Evolutionary conservation across 106 monocot genomes (phyloP), one percentile per base, ranked within the genome.

Genomic region (Agapanthus africanus): DNA sequence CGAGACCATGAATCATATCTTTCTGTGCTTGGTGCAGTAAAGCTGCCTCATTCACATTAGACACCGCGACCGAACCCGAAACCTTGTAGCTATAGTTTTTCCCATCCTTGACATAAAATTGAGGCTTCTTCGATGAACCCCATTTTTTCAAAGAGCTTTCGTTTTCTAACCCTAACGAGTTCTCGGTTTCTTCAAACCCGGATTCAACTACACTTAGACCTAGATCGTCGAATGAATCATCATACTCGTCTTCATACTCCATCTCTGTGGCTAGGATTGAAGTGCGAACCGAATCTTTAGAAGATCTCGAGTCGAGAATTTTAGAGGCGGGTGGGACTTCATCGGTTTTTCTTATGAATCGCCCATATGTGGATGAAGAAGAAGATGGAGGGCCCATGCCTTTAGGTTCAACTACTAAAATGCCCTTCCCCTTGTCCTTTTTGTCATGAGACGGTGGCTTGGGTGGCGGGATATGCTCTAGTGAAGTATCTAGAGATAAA

Each of bases 41-140:
- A 49, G 88, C 82, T 19, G 95, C 95, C 38, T 97, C 95, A 61
- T 76, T 68, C 32, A 82, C 79, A 84, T 37, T 84, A 21, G 52
- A 42, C n/a, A 86, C 95, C 14, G 65, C 80, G 44, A 97, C 74
- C 0, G 91, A 85, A 40, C 95, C 95, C 59, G 88, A 50, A 22
- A 97, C 84, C 41, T 92, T 97, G 63, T 97, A 97, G 67, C 97
- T 92, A 63, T 97, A 97, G 71, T 97, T 92, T 59, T 97, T 97
- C 9, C 92, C 97, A 69, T 97, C 97, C 69, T 92, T 97, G 8
- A 92, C 97, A 80, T 87, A 97, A 52, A 89, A 97, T 52, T 87
- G 92, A 40, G 92, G 65, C 68, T 89, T 92, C 68, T 89, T 92
- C 71, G 80, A 74, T 11, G 86, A 74, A 59, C 66, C 67, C 97